A percentile compares a stretch with the other conserved stretches of the same genome.
Evolutionary conservation across 495 filamentous ascomycete genomes (phyloP).

Genomic region (Pyrenula massariospora): DNA sequence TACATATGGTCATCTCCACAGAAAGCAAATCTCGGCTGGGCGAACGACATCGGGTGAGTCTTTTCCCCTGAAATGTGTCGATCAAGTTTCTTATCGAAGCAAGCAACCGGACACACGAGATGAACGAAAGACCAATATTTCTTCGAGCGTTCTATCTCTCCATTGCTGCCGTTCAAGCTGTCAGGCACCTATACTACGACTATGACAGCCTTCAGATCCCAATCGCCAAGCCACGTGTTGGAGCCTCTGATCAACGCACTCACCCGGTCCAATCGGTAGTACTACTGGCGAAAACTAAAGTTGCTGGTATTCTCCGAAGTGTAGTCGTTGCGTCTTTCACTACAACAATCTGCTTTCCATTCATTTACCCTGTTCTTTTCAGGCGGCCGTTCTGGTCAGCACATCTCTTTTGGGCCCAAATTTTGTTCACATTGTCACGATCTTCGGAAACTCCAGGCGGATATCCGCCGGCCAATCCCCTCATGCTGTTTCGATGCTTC

Average conservation of each 20-base stretch:
- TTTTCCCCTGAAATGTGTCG: slow-evolving; percentile 3
- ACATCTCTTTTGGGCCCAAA: slow-evolving; percentile 53
- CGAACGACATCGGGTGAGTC: slow-evolving; percentile 51
- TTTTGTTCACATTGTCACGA: slow-evolving; percentile 62
- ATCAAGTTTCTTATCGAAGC: slow-evolving; percentile 3
- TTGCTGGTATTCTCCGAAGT: slow-evolving; percentile 13
- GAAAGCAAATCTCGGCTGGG: slow-evolving; percentile 55
- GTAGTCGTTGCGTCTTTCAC: slow-evolving; percentile 26
- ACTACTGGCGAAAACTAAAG: slow-evolving; percentile 17
- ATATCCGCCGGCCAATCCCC: slow-evolving; percentile 42
- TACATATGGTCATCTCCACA: slow-evolving; percentile 67
- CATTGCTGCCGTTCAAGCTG: slow-evolving; percentile 57
- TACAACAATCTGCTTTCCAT: slow-evolving; percentile 12
- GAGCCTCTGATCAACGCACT: slow-evolving; percentile 23
- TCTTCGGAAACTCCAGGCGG: slow-evolving; percentile 47
- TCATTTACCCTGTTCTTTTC: slow-evolving; percentile 56
- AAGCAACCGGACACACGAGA: slow-evolving; percentile 6
- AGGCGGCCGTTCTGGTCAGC: slow-evolving; percentile 53
- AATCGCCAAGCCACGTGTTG: slow-evolving; percentile 22
- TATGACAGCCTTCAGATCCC: slow-evolving; percentile 57
- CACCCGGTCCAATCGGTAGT: slow-evolving; percentile 21
- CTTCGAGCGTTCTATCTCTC: slow-evolving; percentile 57
- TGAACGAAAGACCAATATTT: slow-evolving; percentile 85
- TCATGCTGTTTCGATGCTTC: slow-evolving; percentile 48
- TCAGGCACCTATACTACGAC: slow-evolving; percentile 60